Evolutionary conservation across 176 grass and related monocot species (phyloP).

Genomic region (Miscanthus lutarioriparius): DNA sequence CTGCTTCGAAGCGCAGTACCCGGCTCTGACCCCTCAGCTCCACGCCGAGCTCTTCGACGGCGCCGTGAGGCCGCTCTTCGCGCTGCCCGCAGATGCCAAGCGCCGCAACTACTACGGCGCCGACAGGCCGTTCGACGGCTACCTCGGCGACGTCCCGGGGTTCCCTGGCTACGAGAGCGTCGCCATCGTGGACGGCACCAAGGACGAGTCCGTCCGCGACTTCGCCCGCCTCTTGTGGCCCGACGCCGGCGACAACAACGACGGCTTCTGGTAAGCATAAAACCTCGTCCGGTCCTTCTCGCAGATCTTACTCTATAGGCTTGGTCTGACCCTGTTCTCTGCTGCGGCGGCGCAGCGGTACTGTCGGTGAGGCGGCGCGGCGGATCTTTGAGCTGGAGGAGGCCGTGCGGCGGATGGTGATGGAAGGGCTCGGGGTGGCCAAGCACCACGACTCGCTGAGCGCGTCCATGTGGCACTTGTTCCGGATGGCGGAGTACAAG

Average conservation of each 20-base stretch:
- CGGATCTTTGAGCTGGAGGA: slow-evolving; percentile 40
- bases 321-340: neutral
- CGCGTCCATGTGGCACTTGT: slow-evolving; percentile 34
- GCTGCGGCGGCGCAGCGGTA: slow-evolving; percentile 15
- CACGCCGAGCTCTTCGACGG: slow-evolving; percentile 45
- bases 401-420: slow-evolving; percentile 61
- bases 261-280: slow-evolving; percentile 43
- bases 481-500: slow-evolving; percentile 62
- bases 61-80: slow-evolving; percentile 54
- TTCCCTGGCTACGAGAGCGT: slow-evolving; percentile 55
- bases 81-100: slow-evolving; percentile 54
- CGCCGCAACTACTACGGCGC: slow-evolving; percentile 57
- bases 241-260: slow-evolving; percentile 22
- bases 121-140: slow-evolving; percentile 57
- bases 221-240: slow-evolving; percentile 65
- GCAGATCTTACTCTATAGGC: neutral
- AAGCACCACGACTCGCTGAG: slow-evolving; percentile 37
- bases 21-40: slow-evolving; percentile 25
- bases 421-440: slow-evolving; percentile 55
- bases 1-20: slow-evolving; percentile 65
- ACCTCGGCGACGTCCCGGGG: slow-evolving; percentile 49
- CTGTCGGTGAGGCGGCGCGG: neutral
- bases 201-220: neutral
- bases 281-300: neutral
- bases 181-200: slow-evolving; percentile 39